Evolutionary conservation across 371 early-diverging fungal genomes (phyloP), one percentile per base, ranked within the genome.

Genomic region (Syncephalastrum sp.): DNA sequence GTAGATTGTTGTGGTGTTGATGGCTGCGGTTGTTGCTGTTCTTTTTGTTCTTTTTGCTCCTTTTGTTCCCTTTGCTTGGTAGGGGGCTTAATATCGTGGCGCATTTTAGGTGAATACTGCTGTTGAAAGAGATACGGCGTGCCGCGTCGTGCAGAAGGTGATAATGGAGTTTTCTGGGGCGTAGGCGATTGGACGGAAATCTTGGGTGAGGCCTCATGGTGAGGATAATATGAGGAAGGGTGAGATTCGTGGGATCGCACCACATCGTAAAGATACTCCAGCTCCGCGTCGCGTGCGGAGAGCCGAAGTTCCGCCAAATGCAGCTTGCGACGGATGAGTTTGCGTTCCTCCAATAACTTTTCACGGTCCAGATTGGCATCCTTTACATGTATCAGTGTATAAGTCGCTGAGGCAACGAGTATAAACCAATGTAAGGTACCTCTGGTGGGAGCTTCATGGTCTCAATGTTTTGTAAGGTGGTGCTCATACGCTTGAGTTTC

Each of bases 41-140:
- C 21, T 2, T 21, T 21, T 21, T 21, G 21, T 21, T 21, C 21
- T 2, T 21, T 21, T 21, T 33, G 38, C 2, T 33, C 10, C 12
- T 33, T 5, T 2, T 33, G 38, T 8, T 33, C 38, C 8, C 8
- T 33, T 6, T 33, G 38, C 12, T 33, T 33, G 38, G 7, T 33
- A 33, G 38, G 38, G 38, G 38, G 38, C 10, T 33, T 33, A 10
- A 33, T 33, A 10, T 33, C 38, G 10, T 33, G 38, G 3, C 68
- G 63, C 54, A 68, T 51, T 43, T 70, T 66, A 8, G 77, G 77
- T 42, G 77, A 76, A 44, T 67, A 76, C 23, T 76, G 77, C 38
- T 76, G 77, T 42, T 76, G 77, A 51, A 76, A 69, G n/a, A 76
- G 50, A 50, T 76, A 76, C n/a, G 75, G 72, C 23, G 70, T 69